Evolutionary conservation across 768 basidiomycete species (phyloP), one percentile per base, ranked within the genome.

Genomic region (Piloderma croceum): DNA sequence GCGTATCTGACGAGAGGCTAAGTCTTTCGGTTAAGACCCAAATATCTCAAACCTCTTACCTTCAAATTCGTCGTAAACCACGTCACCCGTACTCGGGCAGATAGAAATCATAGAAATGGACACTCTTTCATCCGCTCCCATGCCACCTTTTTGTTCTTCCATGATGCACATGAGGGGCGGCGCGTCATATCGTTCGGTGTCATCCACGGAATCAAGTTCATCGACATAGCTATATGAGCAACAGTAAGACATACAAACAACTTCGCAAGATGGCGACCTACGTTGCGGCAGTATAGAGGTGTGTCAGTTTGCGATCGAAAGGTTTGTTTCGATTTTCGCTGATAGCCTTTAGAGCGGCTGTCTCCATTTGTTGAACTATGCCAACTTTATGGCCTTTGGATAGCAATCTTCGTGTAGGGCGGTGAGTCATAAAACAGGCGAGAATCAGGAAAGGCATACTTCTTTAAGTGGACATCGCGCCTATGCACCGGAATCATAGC

Each of bases 51-150:
- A 36, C 24, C 13, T 37, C 53, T 38, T 52, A 83, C 88, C 91
- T 39, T 85, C 72, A 53, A 93, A 94, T 41, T 88, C 79, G 53
- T 99, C 94, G 79, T 90, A 98, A 3, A 90, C 65, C 3, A 99
- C 84, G 48, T 96, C 93, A 2, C 94, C 94, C 0, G 91, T 96
- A 34, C 81, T 81, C 1, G 92, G 89, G 79, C 12, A 96, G 79
- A 12, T 78, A 71, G 2, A 52, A 62, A 4, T 77, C 72, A 37
- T 70, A 15, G 10, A 9, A 29, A 29, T 9, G 23, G 41, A 43
- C 2, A 73, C 71, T 19, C 64, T 60, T 38, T 75, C 73, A 41
- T 74, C 70, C 2, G 57, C 46, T 4, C 65, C 62, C 52, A 62
- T 62, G 15, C 67, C 68, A 3, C 69, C 69, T 21, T 48, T 45